Conservation (phyloP, 495 filamentous ascomycete genomes). For the Tuber indicum region DNA sequence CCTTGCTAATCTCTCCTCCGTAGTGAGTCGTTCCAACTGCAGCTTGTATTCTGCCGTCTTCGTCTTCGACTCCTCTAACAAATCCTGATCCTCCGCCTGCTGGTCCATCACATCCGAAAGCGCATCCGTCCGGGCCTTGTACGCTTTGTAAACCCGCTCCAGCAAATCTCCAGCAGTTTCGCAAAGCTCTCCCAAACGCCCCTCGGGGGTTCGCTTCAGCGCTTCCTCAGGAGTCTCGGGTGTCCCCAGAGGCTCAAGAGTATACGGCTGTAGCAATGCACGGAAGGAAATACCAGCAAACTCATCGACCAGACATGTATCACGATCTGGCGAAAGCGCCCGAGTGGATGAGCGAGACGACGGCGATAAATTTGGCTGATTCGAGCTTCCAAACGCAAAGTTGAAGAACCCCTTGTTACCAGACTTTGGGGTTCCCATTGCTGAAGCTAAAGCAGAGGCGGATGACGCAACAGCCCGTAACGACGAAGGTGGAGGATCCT, state of each 20-base stretch:
- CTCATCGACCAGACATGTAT: constrained; percentile 37
- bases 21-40: constrained; percentile 32
- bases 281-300: constrained; percentile 38
- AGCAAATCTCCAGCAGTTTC: constrained; percentile 37
- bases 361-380: constrained; percentile 28
- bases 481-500: constrained; percentile 8
- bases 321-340: constrained; percentile 10
- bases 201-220: constrained; percentile 29
- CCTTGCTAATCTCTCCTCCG: constrained; percentile 19
- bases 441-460: constrained; percentile 7
- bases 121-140: constrained; percentile 32
- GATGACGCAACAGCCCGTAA: constrained; percentile 9
- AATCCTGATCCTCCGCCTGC: constrained; percentile 21
- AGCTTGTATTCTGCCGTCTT: constrained; percentile 30
- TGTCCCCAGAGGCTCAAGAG: constrained; percentile 17
- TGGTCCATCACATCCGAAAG: constrained; percentile 26
- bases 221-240: constrained; percentile 31
- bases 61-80: constrained; percentile 26
- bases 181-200: constrained; percentile 28
- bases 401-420: constrained; percentile 31
- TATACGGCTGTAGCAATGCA: constrained; percentile 23
- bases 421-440: constrained; percentile 14
- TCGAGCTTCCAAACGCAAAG: constrained; percentile 21
- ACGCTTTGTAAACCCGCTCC: constrained; percentile 40
- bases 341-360: constrained; percentile 18